Evolutionary conservation across 345 rosid species (phyloP), one percentile per base, ranked within the genome.

Genomic region (Eucalyptus urophylla): DNA sequence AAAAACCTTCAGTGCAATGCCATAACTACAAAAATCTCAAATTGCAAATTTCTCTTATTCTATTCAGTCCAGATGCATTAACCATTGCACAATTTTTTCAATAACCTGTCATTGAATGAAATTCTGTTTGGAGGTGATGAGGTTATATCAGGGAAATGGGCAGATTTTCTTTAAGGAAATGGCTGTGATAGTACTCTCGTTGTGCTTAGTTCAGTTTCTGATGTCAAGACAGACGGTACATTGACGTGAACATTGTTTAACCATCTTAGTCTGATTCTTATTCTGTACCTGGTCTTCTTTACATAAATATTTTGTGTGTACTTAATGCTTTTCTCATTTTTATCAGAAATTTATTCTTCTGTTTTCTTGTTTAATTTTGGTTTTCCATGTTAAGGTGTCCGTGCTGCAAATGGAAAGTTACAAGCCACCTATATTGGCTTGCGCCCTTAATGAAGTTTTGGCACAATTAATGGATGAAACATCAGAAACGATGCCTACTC

Each of bases 401-500:
- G 49, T 96, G 56, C 89, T 95, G 91, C 92, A 92, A 88, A 86
- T 97, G 86, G 93, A 90, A 87, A 92, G 89, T 90, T 94, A 93
- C 87, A 95, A 95, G 86, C 95, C 95, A 10, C 99, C 98, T 4
- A 33, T 50, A 14, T 91, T 94, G 69, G 94, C 93, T 51, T 95
- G 97, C 89, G 95, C 95, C 47, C 89, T 96, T 49, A 94, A 93
- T 90, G 96, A 94, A 90, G 92, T 94, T 86, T 90, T 97, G 90
- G 91, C 89, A 44, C 91, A 93, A 86, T 87, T 97, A 87, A 88
- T 67, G 22, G 89, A 87, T 33, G 96, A 91, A 86, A 88, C 87
- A 58, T 87, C 93, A 2, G 88, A 92, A 27, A 88, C 58, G 12
- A 37, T 58, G 22, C 97, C 95, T 8, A 90, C 94, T 1, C 24